Base-by-base conservation (phyloP, 805 yeast species). In the Metschnikowia continentalis region DNA sequence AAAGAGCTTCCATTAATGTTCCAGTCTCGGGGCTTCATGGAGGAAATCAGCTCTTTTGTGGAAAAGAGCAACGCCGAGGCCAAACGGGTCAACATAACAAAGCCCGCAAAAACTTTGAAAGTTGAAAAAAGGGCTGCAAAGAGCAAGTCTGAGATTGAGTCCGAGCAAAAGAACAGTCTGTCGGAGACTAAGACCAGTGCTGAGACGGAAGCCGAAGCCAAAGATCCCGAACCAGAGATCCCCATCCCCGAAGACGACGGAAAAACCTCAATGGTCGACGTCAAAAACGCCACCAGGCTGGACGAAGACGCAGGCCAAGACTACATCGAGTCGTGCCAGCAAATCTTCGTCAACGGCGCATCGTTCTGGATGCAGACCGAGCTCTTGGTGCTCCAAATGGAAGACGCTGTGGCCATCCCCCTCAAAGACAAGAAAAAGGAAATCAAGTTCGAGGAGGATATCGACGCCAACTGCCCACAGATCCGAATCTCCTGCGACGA, bases 361-460 rank as follows among this genome's bases (percentile, higher is more conserved):
- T 39, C 35, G 42, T 30, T 32, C 15, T 50, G 53, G 53, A 46
- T 42, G 47, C 48, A 42, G 23, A 50, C 50, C 8, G 50, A 50
- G 41, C 38, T 50, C 19, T 35, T 50, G 15, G 47, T 50, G n/a
- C 33, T 50, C 17, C 26, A 42, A 35, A 32, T 50, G 37, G 46
- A 37, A 15, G 41, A 32, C 19, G 41, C 44, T 4, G 30, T 40
- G 22, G 20, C 35, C 4, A 19, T 7, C 3, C 47, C 49, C 1
- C 8, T 26, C n/a, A 35, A 36, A 32, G 22, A 23, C 6, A 32
- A 22, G 32, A 40, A 43, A 6, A 35, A 17, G 20, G 14, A 26
- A 3, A 35, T 50, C 33, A 41, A 35, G 22, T 46, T 46, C 22
- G 47, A 19, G 19, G 47, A 42, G 33, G 49, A 46, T n/a, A 15